Evolutionary conservation across 257 asterid species (phyloP).

Genomic region (Solanum rostratum): DNA sequence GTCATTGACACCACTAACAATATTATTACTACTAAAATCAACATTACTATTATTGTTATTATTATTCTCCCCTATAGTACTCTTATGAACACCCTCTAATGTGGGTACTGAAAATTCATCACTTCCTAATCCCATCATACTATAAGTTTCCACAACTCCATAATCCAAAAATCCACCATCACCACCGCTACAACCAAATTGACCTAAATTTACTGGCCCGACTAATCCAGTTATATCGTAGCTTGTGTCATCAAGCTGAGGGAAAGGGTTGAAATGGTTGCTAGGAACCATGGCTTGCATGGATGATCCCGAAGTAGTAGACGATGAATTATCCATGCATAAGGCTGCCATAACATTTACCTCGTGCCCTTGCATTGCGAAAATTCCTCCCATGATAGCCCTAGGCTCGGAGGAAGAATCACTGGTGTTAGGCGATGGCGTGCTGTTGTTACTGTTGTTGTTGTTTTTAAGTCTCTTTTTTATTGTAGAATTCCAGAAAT

Average conservation of each 20-base stretch:
- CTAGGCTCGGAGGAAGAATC: constrained; percentile 37
- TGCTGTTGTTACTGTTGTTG: not conserved
- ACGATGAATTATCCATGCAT: constrained; percentile 44
- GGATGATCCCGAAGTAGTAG: constrained; percentile 45
- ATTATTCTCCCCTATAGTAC: constrained; percentile 17
- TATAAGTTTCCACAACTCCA: constrained; percentile 35
- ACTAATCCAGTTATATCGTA: not conserved
- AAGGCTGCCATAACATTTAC: constrained; percentile 3
- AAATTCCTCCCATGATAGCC: constrained; percentile 9
- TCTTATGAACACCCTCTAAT: constrained; percentile 23
- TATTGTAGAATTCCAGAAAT: constrained; percentile 84
- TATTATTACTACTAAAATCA: constrained; percentile 15
- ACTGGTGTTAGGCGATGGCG: constrained; percentile 42
- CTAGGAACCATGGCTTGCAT: constrained; percentile 18
- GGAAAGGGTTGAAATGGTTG: constrained; percentile 47
- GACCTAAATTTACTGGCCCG: constrained; percentile 6
- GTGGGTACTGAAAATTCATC: constrained; percentile 50
- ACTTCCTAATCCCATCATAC: constrained; percentile 42
- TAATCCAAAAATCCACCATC: constrained; percentile 20
- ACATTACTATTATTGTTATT: constrained; percentile 7
- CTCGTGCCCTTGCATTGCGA: constrained; percentile 69
- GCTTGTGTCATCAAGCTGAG: constrained; percentile 1
- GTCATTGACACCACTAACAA: constrained; percentile 16
- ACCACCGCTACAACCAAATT: not conserved
- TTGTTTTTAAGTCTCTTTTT: constrained; percentile 66